phyloP scores from a whole-genome alignment of 2,329 filamentous ascomycete genomes.

The Aspergillus jensenii region DNA sequence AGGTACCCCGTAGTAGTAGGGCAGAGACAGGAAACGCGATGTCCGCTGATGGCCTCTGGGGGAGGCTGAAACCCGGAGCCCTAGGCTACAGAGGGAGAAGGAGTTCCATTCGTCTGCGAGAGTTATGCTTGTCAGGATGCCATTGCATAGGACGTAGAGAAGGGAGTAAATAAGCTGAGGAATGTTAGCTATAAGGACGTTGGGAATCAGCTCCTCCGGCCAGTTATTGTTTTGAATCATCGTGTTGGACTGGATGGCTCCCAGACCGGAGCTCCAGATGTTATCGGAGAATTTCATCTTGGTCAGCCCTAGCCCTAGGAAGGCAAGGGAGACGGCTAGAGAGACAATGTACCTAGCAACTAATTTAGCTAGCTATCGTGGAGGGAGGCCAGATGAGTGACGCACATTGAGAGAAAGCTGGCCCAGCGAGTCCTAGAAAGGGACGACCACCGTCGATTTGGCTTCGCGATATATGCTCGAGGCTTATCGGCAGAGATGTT shows the following conservation, averaged over 20 bases:
- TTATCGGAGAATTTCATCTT: not conserved
- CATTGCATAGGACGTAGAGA: too few species aligned
- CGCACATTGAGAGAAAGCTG: not conserved
- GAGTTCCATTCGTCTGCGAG: too few species aligned
- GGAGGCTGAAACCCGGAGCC: too few species aligned
- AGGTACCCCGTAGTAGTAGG: too few species aligned
- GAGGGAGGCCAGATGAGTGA: not conserved
- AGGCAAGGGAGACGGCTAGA: not conserved
- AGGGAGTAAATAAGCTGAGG: too few species aligned
- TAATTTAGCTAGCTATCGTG: not conserved
- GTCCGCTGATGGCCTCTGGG: too few species aligned
- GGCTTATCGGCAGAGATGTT: not conserved
- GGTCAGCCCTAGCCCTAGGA: not conserved
- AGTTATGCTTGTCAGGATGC: too few species aligned
- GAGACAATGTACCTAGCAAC: not conserved
- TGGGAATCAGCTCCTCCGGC: too few species aligned
- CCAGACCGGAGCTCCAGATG: slow-evolving; percentile 3
- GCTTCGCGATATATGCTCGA: not conserved
- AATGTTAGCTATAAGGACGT: too few species aligned
- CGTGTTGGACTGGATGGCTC: too few species aligned
- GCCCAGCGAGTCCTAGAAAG: not conserved
- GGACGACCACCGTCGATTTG: not conserved
- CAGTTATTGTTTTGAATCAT: accelerated
- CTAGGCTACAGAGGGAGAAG: accelerated
- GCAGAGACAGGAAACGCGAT: too few species aligned